Percentiles rank a stretch among this genome's conserved stretches.
Evolutionary conservation across 2,329 filamentous ascomycete species (phyloP).

Genomic region (Aspergillus intermedius): DNA sequence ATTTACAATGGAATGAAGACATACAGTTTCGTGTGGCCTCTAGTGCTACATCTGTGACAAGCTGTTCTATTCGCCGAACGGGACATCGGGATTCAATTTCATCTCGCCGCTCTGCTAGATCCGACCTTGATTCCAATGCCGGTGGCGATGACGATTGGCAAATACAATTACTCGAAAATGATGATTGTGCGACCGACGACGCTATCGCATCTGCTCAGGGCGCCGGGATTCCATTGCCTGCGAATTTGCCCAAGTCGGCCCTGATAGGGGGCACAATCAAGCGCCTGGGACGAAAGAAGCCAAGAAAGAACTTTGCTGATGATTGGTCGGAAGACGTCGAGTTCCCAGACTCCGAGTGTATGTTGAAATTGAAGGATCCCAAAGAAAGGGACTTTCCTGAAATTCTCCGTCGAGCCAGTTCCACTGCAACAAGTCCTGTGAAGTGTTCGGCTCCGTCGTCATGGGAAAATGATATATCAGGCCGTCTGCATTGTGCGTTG

Average conservation of each 20-base stretch:
- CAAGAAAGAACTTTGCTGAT: conserved; percentile 66
- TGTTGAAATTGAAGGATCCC: conserved; percentile 59
- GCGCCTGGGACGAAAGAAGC: conserved; percentile 68
- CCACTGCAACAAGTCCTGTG: conserved; percentile 32
- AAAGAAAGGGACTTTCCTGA: conserved; percentile 61
- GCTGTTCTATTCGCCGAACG: conserved; percentile 36
- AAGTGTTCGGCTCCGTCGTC: conserved; percentile 25
- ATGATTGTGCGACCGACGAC: conserved; percentile 74
- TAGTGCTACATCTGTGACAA: conserved; percentile 40
- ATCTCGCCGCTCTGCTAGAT: conserved; percentile 73
- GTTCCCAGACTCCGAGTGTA: conserved; percentile 52
- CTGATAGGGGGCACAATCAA: conserved; percentile 90
- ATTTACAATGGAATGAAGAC: conserved; percentile 43
- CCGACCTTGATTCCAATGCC: conserved; percentile 67
- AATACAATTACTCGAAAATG: conserved; percentile 74
- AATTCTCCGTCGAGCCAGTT: conserved; percentile 60
- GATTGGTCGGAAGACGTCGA: conserved; percentile 78
- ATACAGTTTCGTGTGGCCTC: conserved; percentile 41
- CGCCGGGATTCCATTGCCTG: conserved; percentile 85
- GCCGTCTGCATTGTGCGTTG: conserved; percentile 49
- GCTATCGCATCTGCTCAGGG: conserved; percentile 81
- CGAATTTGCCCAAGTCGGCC: conserved; percentile 79
- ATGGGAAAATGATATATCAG: conserved; percentile 36
- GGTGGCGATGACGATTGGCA: conserved; percentile 81
- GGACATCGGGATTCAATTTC: conserved; percentile 68